Evolutionary conservation across 2,329 filamentous ascomycete genomes (phyloP), one percentile per base, ranked within the genome.

Genomic region (Ceratocystis destructans): DNA sequence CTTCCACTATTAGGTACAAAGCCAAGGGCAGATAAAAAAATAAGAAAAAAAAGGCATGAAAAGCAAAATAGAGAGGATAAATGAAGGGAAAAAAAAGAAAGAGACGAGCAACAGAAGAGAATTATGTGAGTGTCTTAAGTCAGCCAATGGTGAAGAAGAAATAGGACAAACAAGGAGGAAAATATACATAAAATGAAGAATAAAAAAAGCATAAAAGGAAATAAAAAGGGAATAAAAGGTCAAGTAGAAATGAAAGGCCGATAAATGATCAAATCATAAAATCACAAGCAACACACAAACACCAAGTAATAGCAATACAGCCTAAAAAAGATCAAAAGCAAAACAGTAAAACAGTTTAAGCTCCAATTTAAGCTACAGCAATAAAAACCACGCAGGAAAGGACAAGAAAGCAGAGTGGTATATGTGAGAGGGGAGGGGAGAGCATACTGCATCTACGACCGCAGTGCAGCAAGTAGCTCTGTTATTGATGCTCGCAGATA

Each of bases 231-330:
- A n/a, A 45, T 33, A 41, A 55, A 22, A 57, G 20, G 10, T 20
- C 22, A n/a, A 62, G 17, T n/a, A 62, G 22, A 62, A 53, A 53
- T 53, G 25, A 53, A 53, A 53, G 25, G 20, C 2, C 20, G 7
- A 12, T 53, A 53, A 25, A 48, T 48, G 6, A 17, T 48, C 20
- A 53, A 53, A 10, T 20, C 22, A 20, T 53, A 53, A 53, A 53
- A 53, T 48, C 15, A 17, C 45, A 17, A 50, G 8, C 33, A 22
- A 50, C 15, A 50, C 22, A 22, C 20, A 50, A 55, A 53, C 48
- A 53, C 48, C 20, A 64, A 44, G n/a, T 2, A 64, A 64, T 33
- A 48, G 48, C n/a, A 64, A 48, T 28, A 57, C 31, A 59, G 12
- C 20, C 6, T 48, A 31, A 46, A 22, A 31, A 46, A 53, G 20